These are phyloP conservation scores for Postia placenta DNA, from an alignment of 768 basidiomycete genomes.

Conservation along the genomic window DNA sequence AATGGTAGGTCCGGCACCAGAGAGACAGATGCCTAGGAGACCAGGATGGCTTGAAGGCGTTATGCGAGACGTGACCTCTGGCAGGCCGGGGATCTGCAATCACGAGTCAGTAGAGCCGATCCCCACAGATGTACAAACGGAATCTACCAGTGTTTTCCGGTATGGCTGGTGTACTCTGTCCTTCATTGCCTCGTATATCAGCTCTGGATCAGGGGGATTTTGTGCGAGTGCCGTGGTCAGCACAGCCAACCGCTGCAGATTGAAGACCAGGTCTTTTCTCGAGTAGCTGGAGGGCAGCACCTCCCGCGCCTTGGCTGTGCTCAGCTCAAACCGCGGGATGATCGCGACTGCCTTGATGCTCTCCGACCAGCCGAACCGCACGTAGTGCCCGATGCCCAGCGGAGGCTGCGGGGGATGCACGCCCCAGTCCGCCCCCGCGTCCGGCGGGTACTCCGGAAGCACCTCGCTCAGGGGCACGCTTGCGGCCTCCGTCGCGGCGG, in stretches of 20 bases:
- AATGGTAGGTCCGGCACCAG: slow-evolving; percentile 96
- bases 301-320: slow-evolving; percentile 89
- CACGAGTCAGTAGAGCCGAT: not conserved
- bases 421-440: slow-evolving; percentile 92
- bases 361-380: slow-evolving; percentile 81
- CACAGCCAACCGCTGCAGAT: slow-evolving; percentile 92
- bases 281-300: slow-evolving; percentile 85
- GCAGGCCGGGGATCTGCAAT: slow-evolving; percentile 89
- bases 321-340: slow-evolving; percentile 92
- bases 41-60: slow-evolving; percentile 90
- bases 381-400: slow-evolving; percentile 86
- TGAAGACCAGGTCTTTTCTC: slow-evolving; percentile 92
- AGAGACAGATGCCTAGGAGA: slow-evolving; percentile 94
- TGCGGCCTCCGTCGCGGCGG: slow-evolving; percentile 73
- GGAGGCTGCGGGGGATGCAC: slow-evolving; percentile 84
- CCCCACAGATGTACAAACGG: no score
- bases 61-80: slow-evolving; percentile 83
- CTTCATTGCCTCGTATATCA: slow-evolving; percentile 99
- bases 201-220: slow-evolving; percentile 85
- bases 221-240: slow-evolving; percentile 90
- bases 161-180: slow-evolving; percentile 98
- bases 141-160: slow-evolving; percentile 72
- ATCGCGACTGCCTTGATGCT: slow-evolving; percentile 90
- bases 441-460: slow-evolving; percentile 89
- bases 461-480: slow-evolving; percentile 94